Percentiles rank a stretch among this genome's conserved stretches.
Evolutionary conservation across 495 filamentous ascomycete species (phyloP).

Genomic region (Xylaria palmicola): DNA sequence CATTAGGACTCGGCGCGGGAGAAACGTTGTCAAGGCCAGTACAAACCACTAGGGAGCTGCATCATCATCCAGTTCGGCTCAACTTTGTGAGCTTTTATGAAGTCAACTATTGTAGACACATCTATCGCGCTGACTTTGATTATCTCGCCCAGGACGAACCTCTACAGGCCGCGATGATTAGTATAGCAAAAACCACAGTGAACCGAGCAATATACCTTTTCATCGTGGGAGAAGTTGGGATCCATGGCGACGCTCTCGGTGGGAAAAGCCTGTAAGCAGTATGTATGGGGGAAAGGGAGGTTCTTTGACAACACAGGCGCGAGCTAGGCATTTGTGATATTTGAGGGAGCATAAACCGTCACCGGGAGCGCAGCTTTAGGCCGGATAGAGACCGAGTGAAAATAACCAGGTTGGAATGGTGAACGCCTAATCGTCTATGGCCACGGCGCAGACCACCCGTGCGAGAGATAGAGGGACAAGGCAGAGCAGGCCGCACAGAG

Average conservation of each 20-base stretch:
- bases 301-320: conserved; percentile 32
- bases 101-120: conserved; percentile 41
- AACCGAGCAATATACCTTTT: conserved; percentile 43
- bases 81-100: conserved; percentile 43
- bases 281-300: conserved; percentile 29
- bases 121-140: conserved; percentile 53
- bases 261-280: conserved; percentile 30
- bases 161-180: conserved; percentile 39
- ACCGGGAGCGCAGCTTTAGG: conserved; percentile 15
- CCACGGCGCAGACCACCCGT: conserved; percentile 28
- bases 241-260: conserved; percentile 40
- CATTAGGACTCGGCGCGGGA: conserved; percentile 25
- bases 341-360: conserved; percentile 31
- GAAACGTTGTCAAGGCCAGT: conserved; percentile 18
- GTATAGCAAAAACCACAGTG: conserved; percentile 14
- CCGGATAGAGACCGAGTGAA: conserved; percentile 24
- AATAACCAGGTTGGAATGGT: conserved; percentile 22
- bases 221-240: conserved; percentile 45
- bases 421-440: conserved; percentile 23
- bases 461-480: conserved; percentile 19
- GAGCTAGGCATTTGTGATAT: conserved; percentile 47
- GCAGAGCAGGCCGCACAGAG: conserved; percentile 27
- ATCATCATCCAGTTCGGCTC: conserved; percentile 46
- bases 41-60: conserved; percentile 49
- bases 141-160: conserved; percentile 55